A percentile compares a stretch with the other conserved stretches of the same genome.
These are phyloP conservation scores for Colletotrichum viniferum DNA, from an alignment of 2,329 filamentous ascomycete genomes.

Conservation along the genomic window DNA sequence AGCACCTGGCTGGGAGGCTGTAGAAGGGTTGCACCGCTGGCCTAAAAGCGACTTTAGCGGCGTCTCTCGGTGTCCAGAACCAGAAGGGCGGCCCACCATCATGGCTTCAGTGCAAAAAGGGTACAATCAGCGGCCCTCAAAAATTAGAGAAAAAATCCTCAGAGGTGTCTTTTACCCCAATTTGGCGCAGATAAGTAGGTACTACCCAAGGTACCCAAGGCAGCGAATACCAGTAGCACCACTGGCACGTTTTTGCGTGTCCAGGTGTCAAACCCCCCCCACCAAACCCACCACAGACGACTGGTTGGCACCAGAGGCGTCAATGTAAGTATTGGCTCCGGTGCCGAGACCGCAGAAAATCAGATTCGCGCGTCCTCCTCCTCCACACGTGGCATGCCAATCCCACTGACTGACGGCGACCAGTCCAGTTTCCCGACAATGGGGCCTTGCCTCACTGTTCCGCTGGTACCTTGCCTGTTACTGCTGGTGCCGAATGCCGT, in stretches of 20 bases:
- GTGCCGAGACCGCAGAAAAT: conserved; percentile 18
- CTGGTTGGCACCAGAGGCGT: background rate
- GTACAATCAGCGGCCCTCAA: conserved; percentile 3
- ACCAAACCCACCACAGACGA: background rate
- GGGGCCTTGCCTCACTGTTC: background rate
- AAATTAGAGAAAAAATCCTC: background rate
- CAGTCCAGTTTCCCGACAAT: background rate
- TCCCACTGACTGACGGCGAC: background rate
- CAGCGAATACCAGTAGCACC: background rate
- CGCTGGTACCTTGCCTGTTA: background rate
- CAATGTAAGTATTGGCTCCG: background rate
- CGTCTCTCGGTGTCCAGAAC: conserved; percentile 14
- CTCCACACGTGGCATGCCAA: conserved; percentile 2
- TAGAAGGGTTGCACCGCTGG: conserved; percentile 8
- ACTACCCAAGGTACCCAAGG: background rate
- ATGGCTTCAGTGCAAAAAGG: background rate
- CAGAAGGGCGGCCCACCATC: conserved; percentile 1
- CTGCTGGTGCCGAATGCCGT: background rate
- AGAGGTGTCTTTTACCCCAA: background rate
- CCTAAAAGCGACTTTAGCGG: background rate
- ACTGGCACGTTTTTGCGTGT: background rate
- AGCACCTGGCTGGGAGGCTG: background rate
- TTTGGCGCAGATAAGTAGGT: background rate
- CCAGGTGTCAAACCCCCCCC: background rate
- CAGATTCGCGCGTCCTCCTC: background rate